These are phyloP conservation scores for Rubus parviflorus DNA, from an alignment of 306 rosid species.

Conservation along the genomic window DNA sequence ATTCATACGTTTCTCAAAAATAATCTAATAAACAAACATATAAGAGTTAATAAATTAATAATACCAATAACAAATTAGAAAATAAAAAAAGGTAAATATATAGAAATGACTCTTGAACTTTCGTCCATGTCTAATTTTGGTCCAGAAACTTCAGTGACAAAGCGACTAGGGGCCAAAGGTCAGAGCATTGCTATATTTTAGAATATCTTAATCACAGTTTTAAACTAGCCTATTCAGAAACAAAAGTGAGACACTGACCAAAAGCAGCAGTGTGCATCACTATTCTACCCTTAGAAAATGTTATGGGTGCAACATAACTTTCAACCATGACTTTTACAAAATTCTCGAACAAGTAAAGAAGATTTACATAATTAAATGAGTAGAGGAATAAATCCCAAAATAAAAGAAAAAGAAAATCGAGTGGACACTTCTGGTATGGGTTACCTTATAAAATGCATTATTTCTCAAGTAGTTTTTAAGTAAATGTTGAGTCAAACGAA, in stretches of 20 bases:
- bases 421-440: constrained; percentile 18
- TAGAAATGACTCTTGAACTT: too few relatives aligned
- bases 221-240: too few relatives aligned
- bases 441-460: constrained; percentile 96
- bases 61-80: too few relatives aligned
- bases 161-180: too few relatives aligned
- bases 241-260: too few relatives aligned
- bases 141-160: too few relatives aligned
- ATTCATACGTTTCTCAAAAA: background rate
- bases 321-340: background rate
- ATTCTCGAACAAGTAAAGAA: background rate
- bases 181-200: too few relatives aligned
- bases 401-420: constrained; percentile 5
- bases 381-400: background rate
- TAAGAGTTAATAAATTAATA: background rate
- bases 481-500: constrained; percentile 89
- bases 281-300: background rate
- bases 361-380: background rate
- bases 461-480: constrained; percentile 76
- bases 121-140: too few relatives aligned
- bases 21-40: background rate
- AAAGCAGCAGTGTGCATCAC: too few relatives aligned
- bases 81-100: too few relatives aligned
- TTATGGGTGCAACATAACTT: background rate
- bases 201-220: too few relatives aligned